Evolutionary conservation across 208 protist species (phyloP).

Genomic region (Trypanosoma congolense): DNA sequence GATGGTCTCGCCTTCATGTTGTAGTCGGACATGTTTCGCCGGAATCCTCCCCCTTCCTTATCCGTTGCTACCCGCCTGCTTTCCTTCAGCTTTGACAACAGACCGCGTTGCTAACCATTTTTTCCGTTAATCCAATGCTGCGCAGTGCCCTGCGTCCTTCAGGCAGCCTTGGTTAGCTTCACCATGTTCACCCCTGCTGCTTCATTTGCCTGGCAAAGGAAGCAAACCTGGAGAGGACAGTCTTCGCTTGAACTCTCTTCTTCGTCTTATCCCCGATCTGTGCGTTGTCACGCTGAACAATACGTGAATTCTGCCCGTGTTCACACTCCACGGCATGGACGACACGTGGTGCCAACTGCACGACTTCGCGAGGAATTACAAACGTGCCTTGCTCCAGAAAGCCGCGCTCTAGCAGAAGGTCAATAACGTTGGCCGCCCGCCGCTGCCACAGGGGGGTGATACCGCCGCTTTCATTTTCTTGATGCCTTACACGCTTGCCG

Average conservation of each 20-base stretch:
- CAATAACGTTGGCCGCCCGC: constrained; percentile 20
- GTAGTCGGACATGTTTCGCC: too few species aligned
- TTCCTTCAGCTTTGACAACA: too few species aligned
- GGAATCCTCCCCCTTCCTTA: too few species aligned
- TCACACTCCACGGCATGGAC: constrained; percentile 28
- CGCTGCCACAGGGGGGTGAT: constrained; percentile 9
- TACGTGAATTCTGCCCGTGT: constrained; percentile 13
- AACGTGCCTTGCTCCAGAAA: constrained; percentile 11
- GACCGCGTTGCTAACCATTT: background rate
- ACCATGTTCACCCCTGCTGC: constrained; percentile 10
- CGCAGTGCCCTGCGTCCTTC: background rate
- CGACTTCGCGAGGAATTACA: constrained; percentile 34
- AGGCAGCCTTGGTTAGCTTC: too few species aligned
- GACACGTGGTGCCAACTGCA: constrained; percentile 37
- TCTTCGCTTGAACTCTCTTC: constrained; percentile 9
- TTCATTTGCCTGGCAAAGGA: constrained; percentile 19
- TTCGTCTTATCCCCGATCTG: constrained; percentile 8
- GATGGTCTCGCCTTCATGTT: too few species aligned
- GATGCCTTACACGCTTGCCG: constrained; percentile 1
- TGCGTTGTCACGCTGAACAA: background rate
- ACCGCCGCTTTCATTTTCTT: background rate
- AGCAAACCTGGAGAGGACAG: constrained; percentile 35
- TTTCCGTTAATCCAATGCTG: too few species aligned
- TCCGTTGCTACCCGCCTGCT: too few species aligned
- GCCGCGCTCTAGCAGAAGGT: constrained; percentile 12